Evolutionary conservation across 768 basidiomycete genomes (phyloP), one percentile per base, ranked within the genome.

Genomic region (Mrakia hoshinonis): DNA sequence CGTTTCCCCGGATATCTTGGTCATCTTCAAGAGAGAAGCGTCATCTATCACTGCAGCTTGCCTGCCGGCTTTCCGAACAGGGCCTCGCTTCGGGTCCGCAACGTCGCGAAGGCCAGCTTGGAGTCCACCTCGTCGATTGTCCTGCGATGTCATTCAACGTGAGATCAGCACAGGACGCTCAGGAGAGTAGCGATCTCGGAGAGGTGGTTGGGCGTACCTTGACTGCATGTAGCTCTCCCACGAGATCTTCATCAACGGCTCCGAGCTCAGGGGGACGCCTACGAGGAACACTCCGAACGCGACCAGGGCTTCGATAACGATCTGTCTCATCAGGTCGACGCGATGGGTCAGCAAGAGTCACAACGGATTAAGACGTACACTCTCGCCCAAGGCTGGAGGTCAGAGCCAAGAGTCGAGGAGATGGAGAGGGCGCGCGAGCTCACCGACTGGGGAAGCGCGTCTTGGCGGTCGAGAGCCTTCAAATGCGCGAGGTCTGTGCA

Each of bases 71-170:
- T 15, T 24, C 51, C 67, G n/a, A 51, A 68, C 18, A 68, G 20
- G 38, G 55, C 52, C 38, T 22, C 36, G 31, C 36, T 60, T 48
- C 69, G 29, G 9, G 63, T 70, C 61, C 58, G 51, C 61, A 70
- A 39, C 22, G 31, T 36, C 2, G 47, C 39, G 48, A 62, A 70
- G 1, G 31, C 43, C 24, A 46, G 39, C 47, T 70, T 70, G 24
- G 69, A 62, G 51, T 70, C 69, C 43, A 64, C 47, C 20, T 70
- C 60, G 60, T 70, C 69, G 34, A 70, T 70, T 20, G 60, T 49
- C 24, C 69, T 69, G 39, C 15, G 24, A 47, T 18, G 29, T 9
- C 13, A 55, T 3, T 2, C 20, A 36, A 7, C n/a, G 47, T 39
- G 18, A 36, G 20, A 3, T 29, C 3, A 52, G 39, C 4, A 15